These are phyloP conservation scores for Fusarium ramigenum DNA, from an alignment of 2,329 filamentous ascomycete genomes.

Conservation along the genomic window DNA sequence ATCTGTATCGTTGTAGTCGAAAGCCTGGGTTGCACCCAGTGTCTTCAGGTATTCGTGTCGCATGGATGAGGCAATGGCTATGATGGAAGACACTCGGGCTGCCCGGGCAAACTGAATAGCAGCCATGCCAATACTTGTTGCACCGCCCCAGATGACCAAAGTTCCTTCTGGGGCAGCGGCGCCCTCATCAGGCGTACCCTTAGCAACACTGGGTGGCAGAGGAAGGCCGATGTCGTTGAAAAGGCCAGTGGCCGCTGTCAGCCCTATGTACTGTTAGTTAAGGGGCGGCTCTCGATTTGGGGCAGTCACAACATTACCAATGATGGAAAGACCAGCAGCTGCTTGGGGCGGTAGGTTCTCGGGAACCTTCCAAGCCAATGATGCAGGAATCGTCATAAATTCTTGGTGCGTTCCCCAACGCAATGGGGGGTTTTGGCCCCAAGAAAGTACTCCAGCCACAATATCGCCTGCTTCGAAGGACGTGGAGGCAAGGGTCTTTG, in stretches of 20 bases:
- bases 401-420: background rate
- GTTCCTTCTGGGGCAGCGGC: background rate
- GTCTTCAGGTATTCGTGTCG: background rate
- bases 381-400: background rate
- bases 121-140: background rate
- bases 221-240: background rate
- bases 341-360: background rate
- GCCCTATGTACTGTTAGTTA: background rate
- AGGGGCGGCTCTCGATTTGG: background rate
- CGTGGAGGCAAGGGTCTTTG: background rate
- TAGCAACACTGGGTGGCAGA: fast-evolving
- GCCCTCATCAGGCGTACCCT: background rate
- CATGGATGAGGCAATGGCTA: background rate
- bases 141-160: background rate
- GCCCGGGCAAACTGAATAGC: background rate
- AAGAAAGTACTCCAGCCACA: background rate
- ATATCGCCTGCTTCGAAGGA: background rate
- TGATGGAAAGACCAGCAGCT: background rate
- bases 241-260: background rate
- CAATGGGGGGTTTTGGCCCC: background rate
- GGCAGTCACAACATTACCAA: background rate
- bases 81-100: background rate
- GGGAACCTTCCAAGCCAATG: background rate
- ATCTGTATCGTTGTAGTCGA: background rate
- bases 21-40: background rate